Evolutionary conservation across 1,284 basidiomycete genomes (phyloP).

Genomic region (Cutaneotrichosporon dermatis): DNA sequence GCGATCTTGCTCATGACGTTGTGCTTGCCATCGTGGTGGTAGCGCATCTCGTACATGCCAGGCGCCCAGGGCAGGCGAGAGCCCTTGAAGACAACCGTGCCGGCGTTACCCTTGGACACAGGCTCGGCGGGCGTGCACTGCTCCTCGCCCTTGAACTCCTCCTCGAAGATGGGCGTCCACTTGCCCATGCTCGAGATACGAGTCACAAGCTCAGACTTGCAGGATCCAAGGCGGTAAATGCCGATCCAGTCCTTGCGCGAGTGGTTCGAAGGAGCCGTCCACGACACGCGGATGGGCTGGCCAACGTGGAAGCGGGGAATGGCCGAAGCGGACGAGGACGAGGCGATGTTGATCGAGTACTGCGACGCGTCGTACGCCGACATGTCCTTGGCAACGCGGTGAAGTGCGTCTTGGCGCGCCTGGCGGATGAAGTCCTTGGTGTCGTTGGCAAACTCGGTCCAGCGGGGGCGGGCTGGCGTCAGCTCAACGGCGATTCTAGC

Average conservation of each 20-base stretch:
- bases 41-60: constrained; percentile 78
- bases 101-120: constrained; percentile 52
- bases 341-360: constrained; percentile 63
- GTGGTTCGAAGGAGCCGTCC: constrained; percentile 82
- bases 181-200: constrained; percentile 80
- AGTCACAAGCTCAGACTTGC: constrained; percentile 75
- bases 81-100: constrained; percentile 70
- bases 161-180: constrained; percentile 86
- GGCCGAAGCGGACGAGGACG: constrained; percentile 46
- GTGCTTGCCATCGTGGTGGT: constrained; percentile 88
- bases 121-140: constrained; percentile 52
- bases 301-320: constrained; percentile 73
- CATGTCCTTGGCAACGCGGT: constrained; percentile 79
- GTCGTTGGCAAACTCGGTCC: constrained; percentile 82
- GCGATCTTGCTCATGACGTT: constrained; percentile 83
- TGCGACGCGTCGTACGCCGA: constrained; percentile 71
- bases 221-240: constrained; percentile 84
- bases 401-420: constrained; percentile 79
- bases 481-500: not conserved
- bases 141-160: constrained; percentile 88
- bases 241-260: constrained; percentile 97
- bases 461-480: constrained; percentile 55
- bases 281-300: constrained; percentile 78
- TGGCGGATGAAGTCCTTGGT: constrained; percentile 88
- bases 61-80: constrained; percentile 78